Evolutionary conservation across 1,284 basidiomycete genomes (phyloP).

Genomic region (Tylopilus sp.): DNA sequence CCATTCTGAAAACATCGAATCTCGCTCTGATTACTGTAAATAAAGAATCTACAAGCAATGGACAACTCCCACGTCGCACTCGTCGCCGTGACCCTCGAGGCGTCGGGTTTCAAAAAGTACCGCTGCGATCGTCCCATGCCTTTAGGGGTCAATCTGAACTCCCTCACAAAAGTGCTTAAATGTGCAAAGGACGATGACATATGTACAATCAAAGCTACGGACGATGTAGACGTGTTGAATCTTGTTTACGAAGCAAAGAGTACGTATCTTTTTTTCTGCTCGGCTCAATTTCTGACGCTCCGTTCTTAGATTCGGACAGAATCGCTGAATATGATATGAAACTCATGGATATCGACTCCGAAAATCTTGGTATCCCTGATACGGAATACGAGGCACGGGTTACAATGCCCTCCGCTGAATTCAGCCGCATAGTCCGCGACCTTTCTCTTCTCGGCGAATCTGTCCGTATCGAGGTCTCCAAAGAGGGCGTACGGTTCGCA

Average conservation of each 20-base stretch:
- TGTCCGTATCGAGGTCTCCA: conserved; percentile 93
- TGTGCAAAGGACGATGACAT: conserved; percentile 97
- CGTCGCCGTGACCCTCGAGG: conserved; percentile 78
- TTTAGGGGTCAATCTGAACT: conserved; percentile 85
- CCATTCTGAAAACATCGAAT: not conserved
- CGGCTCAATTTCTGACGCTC: not conserved
- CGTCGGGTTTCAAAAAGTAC: conserved; percentile 81
- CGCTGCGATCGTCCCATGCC: conserved; percentile 97
- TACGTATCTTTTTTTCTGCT: conserved; percentile 39
- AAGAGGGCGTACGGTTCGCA: conserved; percentile 94
- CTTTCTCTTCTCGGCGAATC: conserved; percentile 90
- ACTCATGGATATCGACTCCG: conserved; percentile 98
- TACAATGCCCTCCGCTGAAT: conserved; percentile 84
- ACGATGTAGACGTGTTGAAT: conserved; percentile 88
- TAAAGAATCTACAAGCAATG: conserved; percentile 91
- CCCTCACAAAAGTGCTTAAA: conserved; percentile 94
- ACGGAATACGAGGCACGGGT: conserved; percentile 97
- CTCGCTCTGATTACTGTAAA: not conserved
- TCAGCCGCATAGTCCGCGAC: conserved; percentile 91
- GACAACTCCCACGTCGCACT: conserved; percentile 99
- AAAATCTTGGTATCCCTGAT: conserved; percentile 96
- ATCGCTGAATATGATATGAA: conserved; percentile 99
- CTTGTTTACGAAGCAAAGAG: conserved; percentile 91
- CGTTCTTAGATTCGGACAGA: conserved; percentile 75
- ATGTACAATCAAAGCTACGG: conserved; percentile 87